Evolutionary conservation across 2,329 filamentous ascomycete species (phyloP), one percentile per base, ranked within the genome.

Genomic region (Beauveria brongniartii): DNA sequence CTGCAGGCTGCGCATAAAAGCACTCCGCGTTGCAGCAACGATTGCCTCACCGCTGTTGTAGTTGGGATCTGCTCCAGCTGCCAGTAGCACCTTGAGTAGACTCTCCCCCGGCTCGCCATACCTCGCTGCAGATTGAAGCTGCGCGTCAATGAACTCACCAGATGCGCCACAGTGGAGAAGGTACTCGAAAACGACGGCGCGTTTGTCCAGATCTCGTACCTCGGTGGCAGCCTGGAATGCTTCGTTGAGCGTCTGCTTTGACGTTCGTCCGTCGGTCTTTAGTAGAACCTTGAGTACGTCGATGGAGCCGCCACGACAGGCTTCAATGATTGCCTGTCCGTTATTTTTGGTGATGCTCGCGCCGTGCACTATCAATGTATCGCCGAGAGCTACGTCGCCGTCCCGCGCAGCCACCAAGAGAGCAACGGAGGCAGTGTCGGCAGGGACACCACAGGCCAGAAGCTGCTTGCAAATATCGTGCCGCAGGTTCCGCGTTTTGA

Each of bases 151-250:
- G 0, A 78, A 73, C 12, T 82, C 80, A 1, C 81, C 80, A 0
- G 69, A 69, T 1, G 83, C 77, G 0, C 82, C 82, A 40, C 74
- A 74, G 12, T 77, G 71, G 0, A 86, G 68, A 1, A 86, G 72
- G 2, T 81, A 68, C 56, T 78, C 74, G 50, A 85, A 82, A 2
- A 85, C 72, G 24, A 74, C 74, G 0, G 77, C 77, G 2, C 82
- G 73, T 44, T 75, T 77, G 57, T 74, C 74, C 5, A 85, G 68
- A 61, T 84, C 79, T 1, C 77, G 70, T 1, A 84, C 73, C 57
- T 81, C 78, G 0, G 79, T 82, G 0, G 82, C 81, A 2, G 81
- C 82, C 63, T 83, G 79, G 50, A 85, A 85, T 0, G 78, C 81
- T 44, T 76, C 75, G 34, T 78, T 74, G 3, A 85, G 68, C 0